Evolutionary conservation across 2,329 filamentous ascomycete genomes (phyloP), one percentile per base, ranked within the genome.

Genomic region (Diaporthe amygdali): DNA sequence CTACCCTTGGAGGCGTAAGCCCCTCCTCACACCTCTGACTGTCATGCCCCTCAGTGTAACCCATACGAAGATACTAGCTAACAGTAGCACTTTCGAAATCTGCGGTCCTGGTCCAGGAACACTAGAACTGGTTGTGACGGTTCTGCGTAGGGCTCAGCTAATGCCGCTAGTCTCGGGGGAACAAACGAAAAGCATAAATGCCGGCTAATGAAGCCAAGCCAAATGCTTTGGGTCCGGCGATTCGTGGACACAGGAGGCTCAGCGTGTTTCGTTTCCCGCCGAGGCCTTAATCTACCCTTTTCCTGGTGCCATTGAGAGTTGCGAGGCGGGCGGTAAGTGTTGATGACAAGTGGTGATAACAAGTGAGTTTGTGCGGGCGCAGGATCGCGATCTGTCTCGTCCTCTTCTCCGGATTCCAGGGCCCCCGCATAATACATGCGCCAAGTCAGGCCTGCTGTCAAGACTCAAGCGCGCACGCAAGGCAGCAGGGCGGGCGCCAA

Each of bases 161-260:
- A 22, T 51, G 52, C 52, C 66, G 66, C 66, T 68, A 68, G 41
- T 61, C n/a, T 39, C 52, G 52, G 66, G 41, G 46, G 52, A 39
- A 49, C 46, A 30, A 49, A 25, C 52, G 51, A 52, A 67, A 54
- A 67, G 51, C 41, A 37, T 49, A 59, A 55, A 46, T 56, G 66
- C 52, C 41, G 52, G 66, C 66, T 68, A 52, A 68, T 59, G 20
- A 68, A 49, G 59, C 59, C 59, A 68, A 68, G 52, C 52, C 66
- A 68, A 14, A 41, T 47, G 59, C 59, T 63, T 46, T 52, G 52
- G 32, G 25, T 49, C 30, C 32, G 30, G 44, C 59, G 59, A 64
- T 64, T 64, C 44, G 59, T 64, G 41, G 59, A 37, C 44, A 10
- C 56, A 30, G 20, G 59, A 63, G 59, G 41, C 59, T 63, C 59